A percentile compares a stretch with the other conserved stretches of the same genome.
Conservation (phyloP, 2,329 filamentous ascomycete species). For the Penicillium sp. region DNA sequence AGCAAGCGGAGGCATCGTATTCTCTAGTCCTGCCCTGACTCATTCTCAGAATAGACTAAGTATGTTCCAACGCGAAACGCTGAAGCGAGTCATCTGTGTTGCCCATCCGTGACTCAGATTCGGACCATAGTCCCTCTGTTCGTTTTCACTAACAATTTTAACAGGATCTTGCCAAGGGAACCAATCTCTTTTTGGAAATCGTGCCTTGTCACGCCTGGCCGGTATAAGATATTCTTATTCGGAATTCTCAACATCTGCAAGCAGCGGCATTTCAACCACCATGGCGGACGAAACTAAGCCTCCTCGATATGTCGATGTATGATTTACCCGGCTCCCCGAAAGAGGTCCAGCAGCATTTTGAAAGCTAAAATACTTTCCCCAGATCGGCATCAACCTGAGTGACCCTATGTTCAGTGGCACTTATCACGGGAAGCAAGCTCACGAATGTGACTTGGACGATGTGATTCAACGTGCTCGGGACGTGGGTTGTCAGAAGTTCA, state of each 20-base stretch:
- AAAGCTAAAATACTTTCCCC: slow-evolving; percentile 18
- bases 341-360: neutral
- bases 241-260: slow-evolving; percentile 12
- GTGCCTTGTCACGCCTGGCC: neutral
- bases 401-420: slow-evolving; percentile 85
- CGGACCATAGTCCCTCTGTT: neutral
- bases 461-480: slow-evolving; percentile 76
- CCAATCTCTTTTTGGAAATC: neutral
- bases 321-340: slow-evolving; percentile 18
- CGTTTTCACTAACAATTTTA: neutral
- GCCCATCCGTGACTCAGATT: neutral
- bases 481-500: slow-evolving; percentile 82
- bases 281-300: slow-evolving; percentile 37
- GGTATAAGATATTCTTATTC: neutral
- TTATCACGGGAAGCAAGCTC: slow-evolving; percentile 74
- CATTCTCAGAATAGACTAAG: neutral
- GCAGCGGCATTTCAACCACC: slow-evolving; percentile 12
- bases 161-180: neutral
- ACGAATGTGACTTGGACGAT: slow-evolving; percentile 50
- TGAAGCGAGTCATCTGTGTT: neutral
- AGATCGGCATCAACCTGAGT: slow-evolving; percentile 92
- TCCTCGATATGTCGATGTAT: slow-evolving; percentile 50
- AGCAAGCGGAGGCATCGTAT: neutral
- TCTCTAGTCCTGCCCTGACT: neutral
- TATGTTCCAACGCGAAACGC: neutral